Base-by-base conservation (phyloP, 768 basidiomycete species). In the Amanita molliuscula region DNA sequence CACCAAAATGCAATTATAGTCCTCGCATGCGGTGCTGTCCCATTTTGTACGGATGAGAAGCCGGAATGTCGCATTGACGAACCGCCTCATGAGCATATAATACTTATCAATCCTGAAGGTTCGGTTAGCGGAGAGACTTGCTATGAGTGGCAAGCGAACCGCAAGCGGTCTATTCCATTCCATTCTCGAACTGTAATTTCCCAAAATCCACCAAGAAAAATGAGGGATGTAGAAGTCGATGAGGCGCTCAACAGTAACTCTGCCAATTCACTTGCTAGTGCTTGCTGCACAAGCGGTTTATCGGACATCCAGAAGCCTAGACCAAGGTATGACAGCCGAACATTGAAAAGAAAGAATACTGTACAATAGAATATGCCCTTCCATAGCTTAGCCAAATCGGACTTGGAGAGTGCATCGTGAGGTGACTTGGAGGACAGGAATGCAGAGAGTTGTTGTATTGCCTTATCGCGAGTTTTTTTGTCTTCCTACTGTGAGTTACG, bases 291-390 rank as follows among this genome's bases (percentile, higher is more conserved):
- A 7, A 94, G 76, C 3, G 94, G 94, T 62, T 98, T 99, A 68
- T 99, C 95, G 8, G 94, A 97, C 93, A 97, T 97, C 94, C 95
- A 99, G 67, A 93, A 98, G 62, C 95, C 94, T 96, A 20, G 6
- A n/a, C 25, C 16, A 36, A 40, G 23, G 20, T 15, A 16, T 20
- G 26, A 23, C 8, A 31, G 31, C 31, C 11, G 10, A 29, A 23
- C 35, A 11, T 37, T 23, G 7, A 51, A 9, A 35, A 21, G 35
- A 10, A 44, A 15, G 6, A n/a, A 26, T 48, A 4, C 65, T 81
- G 55, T 54, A 92, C 94, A 96, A 65, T 95, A 99, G 65, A 95
- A 99, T 45, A 98, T 78, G 0, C 94, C 95, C 64, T 99, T 97
- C 95, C 95, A 98, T 26, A 98, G 65, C 65, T 93, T 95, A 54